Percentiles rank a stretch among this genome's conserved stretches.
These are phyloP conservation scores for Mallotus repandus DNA, from an alignment of 441 rosid genomes.

Conservation along the genomic window DNA sequence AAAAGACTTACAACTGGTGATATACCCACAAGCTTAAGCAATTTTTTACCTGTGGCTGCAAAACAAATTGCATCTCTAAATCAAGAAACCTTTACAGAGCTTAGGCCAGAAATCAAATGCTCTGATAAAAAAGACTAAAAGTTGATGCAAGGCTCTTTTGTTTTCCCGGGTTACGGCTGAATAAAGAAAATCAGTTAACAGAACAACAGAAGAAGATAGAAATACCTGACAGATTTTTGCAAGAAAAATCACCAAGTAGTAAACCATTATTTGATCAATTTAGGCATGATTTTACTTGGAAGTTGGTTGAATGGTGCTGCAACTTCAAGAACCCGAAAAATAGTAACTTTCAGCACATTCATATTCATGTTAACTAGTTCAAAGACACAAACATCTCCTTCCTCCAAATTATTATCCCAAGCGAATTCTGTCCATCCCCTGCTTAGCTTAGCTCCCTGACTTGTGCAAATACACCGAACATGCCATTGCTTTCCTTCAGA, in stretches of 20 bases:
- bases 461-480: slow-evolving; percentile 27
- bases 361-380: slow-evolving; percentile 32
- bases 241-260: background rate
- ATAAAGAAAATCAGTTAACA: background rate
- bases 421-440: slow-evolving; percentile 47
- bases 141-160: background rate
- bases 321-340: slow-evolving; percentile 38
- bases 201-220: background rate
- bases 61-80: too few relatives aligned
- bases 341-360: slow-evolving; percentile 39
- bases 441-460: slow-evolving; percentile 29
- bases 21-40: background rate
- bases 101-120: background rate
- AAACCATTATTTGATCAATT: background rate
- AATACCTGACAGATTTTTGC: slow-evolving; percentile 9
- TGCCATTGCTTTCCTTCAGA: slow-evolving; percentile 38
- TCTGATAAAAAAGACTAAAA: background rate
- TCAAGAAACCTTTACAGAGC: too few relatives aligned
- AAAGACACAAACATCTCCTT: slow-evolving; percentile 50
- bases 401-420: slow-evolving; percentile 37
- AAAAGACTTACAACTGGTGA: background rate
- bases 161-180: background rate
- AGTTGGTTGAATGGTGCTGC: background rate
- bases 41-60: too few relatives aligned
- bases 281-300: background rate